Conservation (phyloP, 805 yeast species). For the Nakazawaea anatomiae region DNA sequence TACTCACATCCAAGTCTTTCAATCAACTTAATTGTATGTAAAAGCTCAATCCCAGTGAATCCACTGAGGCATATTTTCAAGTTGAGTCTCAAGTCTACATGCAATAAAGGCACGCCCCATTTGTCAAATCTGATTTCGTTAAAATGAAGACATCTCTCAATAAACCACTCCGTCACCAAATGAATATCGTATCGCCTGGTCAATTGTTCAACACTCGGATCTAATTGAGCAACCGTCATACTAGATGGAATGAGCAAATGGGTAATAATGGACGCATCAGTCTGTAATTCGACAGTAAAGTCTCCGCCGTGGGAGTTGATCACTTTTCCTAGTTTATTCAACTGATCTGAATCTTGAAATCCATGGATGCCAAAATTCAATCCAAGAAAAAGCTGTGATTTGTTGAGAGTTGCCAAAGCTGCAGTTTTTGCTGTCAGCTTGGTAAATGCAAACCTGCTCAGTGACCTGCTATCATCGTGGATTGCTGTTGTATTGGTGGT, state of each 20-base stretch:
- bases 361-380: conserved; percentile 36
- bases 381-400: conserved; percentile 31
- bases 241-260: conserved; percentile 22
- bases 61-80: conserved; percentile 43
- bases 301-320: conserved; percentile 42
- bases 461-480: background rate
- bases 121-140: conserved; percentile 41
- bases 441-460: background rate
- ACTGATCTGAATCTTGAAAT: conserved; percentile 30
- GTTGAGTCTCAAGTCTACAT: conserved; percentile 18
- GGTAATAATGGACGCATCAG: conserved; percentile 19
- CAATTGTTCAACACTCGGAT: conserved; percentile 12
- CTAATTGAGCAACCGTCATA: conserved; percentile 13
- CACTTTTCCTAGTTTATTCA: conserved; percentile 30
- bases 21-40: conserved; percentile 65
- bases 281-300: conserved; percentile 18
- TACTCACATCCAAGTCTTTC: conserved; percentile 45
- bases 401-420: background rate
- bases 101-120: conserved; percentile 56
- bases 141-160: conserved; percentile 68
- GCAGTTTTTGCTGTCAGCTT: background rate
- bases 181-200: conserved; percentile 16
- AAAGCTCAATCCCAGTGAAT: conserved; percentile 67
- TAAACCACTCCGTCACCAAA: conserved; percentile 71
- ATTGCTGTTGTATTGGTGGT: background rate